phyloP scores from a whole-genome alignment of 176 grass and related monocot genomes.

The Pontederia crassipes region DNA sequence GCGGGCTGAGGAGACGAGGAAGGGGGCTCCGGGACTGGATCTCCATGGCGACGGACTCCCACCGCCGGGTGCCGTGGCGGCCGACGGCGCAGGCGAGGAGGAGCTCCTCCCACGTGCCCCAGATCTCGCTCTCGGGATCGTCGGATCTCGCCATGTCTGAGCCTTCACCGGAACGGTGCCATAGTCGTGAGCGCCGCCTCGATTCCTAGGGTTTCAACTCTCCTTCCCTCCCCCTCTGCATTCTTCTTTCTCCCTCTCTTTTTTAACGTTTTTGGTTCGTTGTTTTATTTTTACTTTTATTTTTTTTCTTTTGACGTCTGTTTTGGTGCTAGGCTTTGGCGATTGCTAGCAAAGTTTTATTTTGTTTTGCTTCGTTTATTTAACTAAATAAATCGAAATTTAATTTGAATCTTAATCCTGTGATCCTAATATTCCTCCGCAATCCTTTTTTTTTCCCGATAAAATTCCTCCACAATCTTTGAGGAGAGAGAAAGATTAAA shows the following conservation, averaged over 20 bases:
- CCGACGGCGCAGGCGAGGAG: slow-evolving; percentile 55
- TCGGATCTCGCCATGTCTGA: slow-evolving; percentile 43
- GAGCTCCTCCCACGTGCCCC: slow-evolving; percentile 81
- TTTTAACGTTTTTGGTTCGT: slow-evolving; percentile 4
- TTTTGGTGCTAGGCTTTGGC: no score
- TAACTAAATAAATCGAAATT: no score
- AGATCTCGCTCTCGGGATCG: slow-evolving; percentile 70
- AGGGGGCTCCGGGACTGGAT: slow-evolving; percentile 36
- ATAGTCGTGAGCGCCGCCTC: background rate
- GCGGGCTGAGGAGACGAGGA: slow-evolving; percentile 29
- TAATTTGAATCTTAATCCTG: no score
- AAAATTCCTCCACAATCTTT: no score
- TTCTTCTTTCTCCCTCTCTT: slow-evolving; percentile 8
- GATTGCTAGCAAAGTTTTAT: no score
- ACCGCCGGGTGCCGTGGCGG: slow-evolving; percentile 57
- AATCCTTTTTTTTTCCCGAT: no score
- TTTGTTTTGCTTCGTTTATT: no score
- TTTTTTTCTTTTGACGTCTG: background rate
- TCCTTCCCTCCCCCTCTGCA: background rate
- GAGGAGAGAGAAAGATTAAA: no score
- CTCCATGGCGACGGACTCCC: slow-evolving; percentile 73
- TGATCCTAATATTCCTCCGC: no score
- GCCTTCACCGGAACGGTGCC: background rate
- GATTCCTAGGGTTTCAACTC: slow-evolving; percentile 31
- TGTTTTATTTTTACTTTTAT: background rate